These are phyloP conservation scores for Sporopachydermia lactativora DNA, from an alignment of 805 yeast genomes.

Conservation along the genomic window DNA sequence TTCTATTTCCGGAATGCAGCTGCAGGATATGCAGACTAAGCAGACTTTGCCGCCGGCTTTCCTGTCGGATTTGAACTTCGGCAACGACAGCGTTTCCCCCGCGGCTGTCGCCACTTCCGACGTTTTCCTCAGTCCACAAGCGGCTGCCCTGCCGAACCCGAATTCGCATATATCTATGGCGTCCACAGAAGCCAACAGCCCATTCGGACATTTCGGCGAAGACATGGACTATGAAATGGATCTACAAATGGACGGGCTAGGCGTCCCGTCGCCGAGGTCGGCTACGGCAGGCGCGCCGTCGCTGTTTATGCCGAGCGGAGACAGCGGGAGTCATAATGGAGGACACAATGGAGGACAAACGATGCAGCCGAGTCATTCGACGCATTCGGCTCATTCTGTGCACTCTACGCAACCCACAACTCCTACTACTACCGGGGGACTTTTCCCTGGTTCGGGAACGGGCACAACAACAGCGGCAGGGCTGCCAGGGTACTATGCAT, in stretches of 20 bases:
- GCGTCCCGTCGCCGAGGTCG: not conserved
- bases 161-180: not conserved
- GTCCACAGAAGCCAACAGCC: not conserved
- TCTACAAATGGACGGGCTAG: slow-evolving; percentile 1
- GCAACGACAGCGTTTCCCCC: too few species aligned
- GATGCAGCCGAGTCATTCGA: not conserved
- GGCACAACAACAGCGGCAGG: not conserved
- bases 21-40: not conserved
- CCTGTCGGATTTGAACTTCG: not conserved
- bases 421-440: not conserved
- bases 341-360: not conserved
- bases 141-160: too few species aligned
- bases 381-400: not conserved
- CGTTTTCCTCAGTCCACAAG: not conserved
- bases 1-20: not conserved
- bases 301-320: not conserved
- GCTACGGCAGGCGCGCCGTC: too few species aligned
- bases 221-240: slow-evolving; percentile 1
- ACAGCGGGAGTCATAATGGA: not conserved
- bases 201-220: slow-evolving; percentile 1
- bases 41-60: not conserved
- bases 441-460: not conserved
- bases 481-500: not conserved
- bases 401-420: not conserved
- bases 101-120: not conserved